Evolutionary conservation across 1,139 yeast species (phyloP).

Genomic region (Pichia sp.): DNA sequence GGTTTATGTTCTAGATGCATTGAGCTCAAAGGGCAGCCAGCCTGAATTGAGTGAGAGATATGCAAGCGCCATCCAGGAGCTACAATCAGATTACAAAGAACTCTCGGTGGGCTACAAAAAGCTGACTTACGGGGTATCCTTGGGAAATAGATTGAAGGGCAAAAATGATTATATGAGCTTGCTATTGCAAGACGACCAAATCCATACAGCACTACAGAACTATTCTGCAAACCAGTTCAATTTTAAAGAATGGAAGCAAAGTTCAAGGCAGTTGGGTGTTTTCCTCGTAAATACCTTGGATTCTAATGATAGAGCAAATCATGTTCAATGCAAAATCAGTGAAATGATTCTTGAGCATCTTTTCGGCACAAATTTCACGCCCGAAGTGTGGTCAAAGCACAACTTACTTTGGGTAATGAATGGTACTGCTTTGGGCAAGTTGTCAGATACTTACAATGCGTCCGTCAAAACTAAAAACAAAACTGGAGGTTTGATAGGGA

Average conservation of each 20-base stretch:
- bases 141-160: conserved; percentile 11
- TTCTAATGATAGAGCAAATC: conserved; percentile 59
- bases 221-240: conserved; percentile 67
- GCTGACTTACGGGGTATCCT: conserved; percentile 33
- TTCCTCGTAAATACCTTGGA: conserved; percentile 63
- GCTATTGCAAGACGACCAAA: conserved; percentile 13
- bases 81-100: conserved; percentile 14
- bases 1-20: conserved; percentile 54
- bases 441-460: conserved; percentile 38
- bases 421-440: conserved; percentile 44
- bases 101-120: conserved; percentile 21
- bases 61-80: conserved; percentile 27
- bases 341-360: conserved; percentile 60
- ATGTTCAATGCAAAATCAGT: conserved; percentile 53
- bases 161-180: conserved; percentile 14
- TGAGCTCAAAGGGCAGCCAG: conserved; percentile 35
- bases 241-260: conserved; percentile 40
- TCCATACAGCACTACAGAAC: conserved; percentile 37
- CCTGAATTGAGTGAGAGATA: conserved; percentile 38
- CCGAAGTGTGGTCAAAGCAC: conserved; percentile 48
- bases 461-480: conserved; percentile 34
- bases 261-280: conserved; percentile 67
- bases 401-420: conserved; percentile 61
- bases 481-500: conserved; percentile 39
- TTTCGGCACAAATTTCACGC: conserved; percentile 35